Conservation (phyloP, 2,329 filamentous ascomycete species). For the Aspergillus sp. region DNA sequence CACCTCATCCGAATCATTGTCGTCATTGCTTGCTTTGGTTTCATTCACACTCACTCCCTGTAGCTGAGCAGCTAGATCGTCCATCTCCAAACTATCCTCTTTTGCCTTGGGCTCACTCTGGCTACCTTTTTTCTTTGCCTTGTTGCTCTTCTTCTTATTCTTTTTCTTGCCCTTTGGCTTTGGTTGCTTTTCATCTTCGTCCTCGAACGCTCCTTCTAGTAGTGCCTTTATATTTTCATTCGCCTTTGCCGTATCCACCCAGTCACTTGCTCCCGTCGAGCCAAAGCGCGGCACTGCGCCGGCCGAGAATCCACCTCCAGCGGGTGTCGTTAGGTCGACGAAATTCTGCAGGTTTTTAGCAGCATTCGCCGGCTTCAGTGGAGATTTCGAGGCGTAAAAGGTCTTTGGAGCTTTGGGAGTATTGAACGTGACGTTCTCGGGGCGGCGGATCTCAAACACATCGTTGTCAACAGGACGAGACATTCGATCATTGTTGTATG, state of each 20-base stretch:
- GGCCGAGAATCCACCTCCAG: conserved; percentile 46
- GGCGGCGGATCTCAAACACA: conserved; percentile 49
- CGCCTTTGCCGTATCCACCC: conserved; percentile 50
- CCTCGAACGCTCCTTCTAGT: conserved; percentile 52
- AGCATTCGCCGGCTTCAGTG: conserved; percentile 39
- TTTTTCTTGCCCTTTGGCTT: conserved; percentile 42
- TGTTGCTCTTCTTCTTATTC: conserved; percentile 21
- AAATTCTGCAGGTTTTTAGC: conserved; percentile 47
- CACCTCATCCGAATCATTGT: conserved; percentile 32
- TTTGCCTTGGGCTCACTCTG: conserved; percentile 19
- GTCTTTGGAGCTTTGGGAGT: conserved; percentile 54
- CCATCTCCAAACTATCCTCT: conserved; percentile 35
- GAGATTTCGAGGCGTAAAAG: conserved; percentile 53
- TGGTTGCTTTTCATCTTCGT: conserved; percentile 47
- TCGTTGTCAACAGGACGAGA: conserved; percentile 25
- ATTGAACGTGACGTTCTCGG: conserved; percentile 49
- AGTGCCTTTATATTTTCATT: conserved; percentile 54
- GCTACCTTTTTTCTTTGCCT: conserved; percentile 21
- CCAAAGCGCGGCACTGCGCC: conserved; percentile 53
- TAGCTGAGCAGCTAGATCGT: conserved; percentile 46
- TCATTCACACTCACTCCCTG: conserved; percentile 43
- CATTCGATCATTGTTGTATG: conserved; percentile 33
- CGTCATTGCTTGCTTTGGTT: conserved; percentile 28
- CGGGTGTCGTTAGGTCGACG: conserved; percentile 48
- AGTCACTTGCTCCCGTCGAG: conserved; percentile 54